Evolutionary conservation across 331 rosid species (phyloP), one percentile per base, ranked within the genome.

Genomic region (Pyracantha coccinea): DNA sequence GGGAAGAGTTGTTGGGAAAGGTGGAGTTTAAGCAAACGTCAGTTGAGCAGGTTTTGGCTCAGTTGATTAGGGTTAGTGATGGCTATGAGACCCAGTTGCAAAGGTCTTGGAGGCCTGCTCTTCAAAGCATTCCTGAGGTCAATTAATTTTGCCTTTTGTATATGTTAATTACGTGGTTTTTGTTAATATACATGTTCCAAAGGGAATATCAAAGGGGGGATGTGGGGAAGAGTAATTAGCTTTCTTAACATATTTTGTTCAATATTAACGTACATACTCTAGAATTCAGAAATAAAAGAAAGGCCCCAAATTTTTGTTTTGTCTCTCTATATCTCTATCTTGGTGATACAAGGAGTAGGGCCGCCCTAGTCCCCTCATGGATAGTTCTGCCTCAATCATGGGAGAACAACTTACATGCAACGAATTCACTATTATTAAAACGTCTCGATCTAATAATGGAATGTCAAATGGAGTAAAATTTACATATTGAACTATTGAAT

Each of bases 41-140:
- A 13, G 82, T 85, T 29, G 83, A 88, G 1, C 88, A 92, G 68
- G 83, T 90, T 47, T 68, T 90, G 81, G 77, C 86, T 1, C 88
- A 84, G 23, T 66, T 92, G 83, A 75, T 90, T 31, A 38, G 58
- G 10, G 85, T 76, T 4, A 74, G 83, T 19, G 74, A 68, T 41
- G 81, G 78, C 5, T 89, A 32, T n/a, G 75, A 82, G 59, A 68
- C 91, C 1, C 85, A 74, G 13, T 5, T 10, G 31, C 87, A 83
- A 1, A 79, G 83, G 59, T 64, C 89, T 0, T 92, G 97, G 96
- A 87, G 78, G 28, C 97, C 97, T 68, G 89, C 84, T 70, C 76
- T 92, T 16, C 92, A 92, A 20, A 90, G 88, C 79, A 92, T 92
- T 71, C 96, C 96, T 2, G 97, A 92, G 79, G 74, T 78, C 10